Evolutionary conservation across 169 alveolate genomes (phyloP), one percentile per base, ranked within the genome.

Genomic region (Plasmodium vivax): DNA sequence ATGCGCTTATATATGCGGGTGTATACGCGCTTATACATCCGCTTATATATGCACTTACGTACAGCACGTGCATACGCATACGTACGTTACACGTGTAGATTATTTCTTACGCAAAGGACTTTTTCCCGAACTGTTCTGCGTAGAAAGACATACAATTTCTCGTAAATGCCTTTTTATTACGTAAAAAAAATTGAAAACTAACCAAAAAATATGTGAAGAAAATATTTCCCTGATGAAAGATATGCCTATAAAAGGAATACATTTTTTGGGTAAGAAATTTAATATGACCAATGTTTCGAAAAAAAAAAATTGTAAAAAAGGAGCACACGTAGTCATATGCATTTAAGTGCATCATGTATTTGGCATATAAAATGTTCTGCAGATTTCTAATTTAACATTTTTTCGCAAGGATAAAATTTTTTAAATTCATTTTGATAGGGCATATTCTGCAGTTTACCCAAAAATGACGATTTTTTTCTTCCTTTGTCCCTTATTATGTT

Each of bases 291-390:
- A 80, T 41, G 71, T 80, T 23, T 23, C 32, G 56, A 27, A 32
- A 38, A 45, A 80, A 43, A 51, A 80, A 79, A 43, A 6, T 38
- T 19, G 30, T 23, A 43, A 80, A 80, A 80, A 80, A 32, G 58
- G 58, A 41, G 27, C 58, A 43, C 16, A 19, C n/a, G 34, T 80
- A 51, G 10, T 45, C 10, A 43, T 80, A 45, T 80, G 85, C 85
- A 80, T 45, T 45, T 38, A 43, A 80, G 85, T 80, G 85, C 85
- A 80, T 19, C 56, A 34, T 32, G 45, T 4, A 38, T 80, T 45
- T 41, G 41, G 0, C 71, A 32, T 14, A 43, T 27, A 68, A 68
- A 68, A 43, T 27, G 47, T 80, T 43, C 10, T 32, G 56, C 85
- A 80, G 10, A 56, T 80, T 80, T 43, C 12, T 80, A 80, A 45